These are phyloP conservation scores for Apostasia ramifera DNA, from an alignment of 106 monocot species.

Conservation along the genomic window DNA sequence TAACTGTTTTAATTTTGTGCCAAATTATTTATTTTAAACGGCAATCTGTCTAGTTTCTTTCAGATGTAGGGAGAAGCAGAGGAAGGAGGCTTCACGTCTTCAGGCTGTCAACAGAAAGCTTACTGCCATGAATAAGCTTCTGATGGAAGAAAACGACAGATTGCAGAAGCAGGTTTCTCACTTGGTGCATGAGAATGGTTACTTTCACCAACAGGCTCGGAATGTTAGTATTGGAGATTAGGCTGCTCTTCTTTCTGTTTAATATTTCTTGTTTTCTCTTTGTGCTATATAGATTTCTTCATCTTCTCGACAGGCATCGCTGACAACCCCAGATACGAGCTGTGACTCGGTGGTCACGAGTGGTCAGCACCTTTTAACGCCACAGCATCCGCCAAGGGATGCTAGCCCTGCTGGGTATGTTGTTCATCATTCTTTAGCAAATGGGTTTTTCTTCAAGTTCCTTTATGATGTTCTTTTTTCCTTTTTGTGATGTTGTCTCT, in stretches of 20 bases:
- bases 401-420: conserved; percentile 63
- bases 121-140: conserved; percentile 71
- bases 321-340: conserved; percentile 50
- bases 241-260: not conserved
- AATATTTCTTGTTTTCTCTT: not conserved
- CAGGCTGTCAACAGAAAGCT: conserved; percentile 63
- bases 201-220: conserved; percentile 46
- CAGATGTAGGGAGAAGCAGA: conserved; percentile 71
- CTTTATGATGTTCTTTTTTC: not conserved
- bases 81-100: conserved; percentile 60
- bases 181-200: conserved; percentile 54
- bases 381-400: conserved; percentile 41
- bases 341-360: conserved; percentile 65
- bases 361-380: conserved; percentile 27
- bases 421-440: not conserved
- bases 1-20: not conserved
- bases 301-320: conserved; percentile 12
- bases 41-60: not conserved
- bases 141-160: conserved; percentile 82
- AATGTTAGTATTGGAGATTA: conserved; percentile 17
- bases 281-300: not conserved
- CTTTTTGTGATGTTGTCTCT: not conserved
- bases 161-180: conserved; percentile 80
- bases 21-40: not conserved
- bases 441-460: not conserved